These are phyloP conservation scores for Zygnema circumcarinatum DNA, from an alignment of 139 green algal species.

Conservation along the genomic window DNA sequence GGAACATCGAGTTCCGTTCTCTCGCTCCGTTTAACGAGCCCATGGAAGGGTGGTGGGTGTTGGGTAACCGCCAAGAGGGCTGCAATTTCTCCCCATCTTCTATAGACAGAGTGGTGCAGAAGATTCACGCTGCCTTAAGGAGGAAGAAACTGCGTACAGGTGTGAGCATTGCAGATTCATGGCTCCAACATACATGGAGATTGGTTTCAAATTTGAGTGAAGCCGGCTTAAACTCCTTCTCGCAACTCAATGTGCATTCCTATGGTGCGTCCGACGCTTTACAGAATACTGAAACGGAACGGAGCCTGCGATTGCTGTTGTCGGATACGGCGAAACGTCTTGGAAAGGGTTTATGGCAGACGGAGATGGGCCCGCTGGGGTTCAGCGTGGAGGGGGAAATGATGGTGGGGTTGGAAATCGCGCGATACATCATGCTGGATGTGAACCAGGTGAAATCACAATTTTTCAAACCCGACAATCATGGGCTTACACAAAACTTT, in stretches of 20 bases:
- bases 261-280: no score
- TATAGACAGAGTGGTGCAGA: constrained; percentile 1
- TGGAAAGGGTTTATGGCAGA: constrained; percentile 58
- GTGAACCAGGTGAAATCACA: no score
- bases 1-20: constrained; percentile 34
- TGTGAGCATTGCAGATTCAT: no score
- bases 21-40: constrained; percentile 64
- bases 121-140: no score
- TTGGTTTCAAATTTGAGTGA: no score
- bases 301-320: no score
- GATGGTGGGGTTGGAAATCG: constrained; percentile 30
- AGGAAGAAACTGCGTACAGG: no score
- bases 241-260: neutral
- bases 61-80: constrained; percentile 58
- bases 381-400: neutral
- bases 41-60: constrained; percentile 34
- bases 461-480: no score
- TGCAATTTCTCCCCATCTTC: constrained; percentile 37
- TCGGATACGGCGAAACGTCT: constrained; percentile 3
- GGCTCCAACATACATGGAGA: no score
- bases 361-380: constrained; percentile 50
- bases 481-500: no score
- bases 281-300: no score
- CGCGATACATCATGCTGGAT: constrained; percentile 27
- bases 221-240: no score